Base-by-base conservation (phyloP, 2,329 filamentous ascomycete species). In the Aspergillus fructus region DNA sequence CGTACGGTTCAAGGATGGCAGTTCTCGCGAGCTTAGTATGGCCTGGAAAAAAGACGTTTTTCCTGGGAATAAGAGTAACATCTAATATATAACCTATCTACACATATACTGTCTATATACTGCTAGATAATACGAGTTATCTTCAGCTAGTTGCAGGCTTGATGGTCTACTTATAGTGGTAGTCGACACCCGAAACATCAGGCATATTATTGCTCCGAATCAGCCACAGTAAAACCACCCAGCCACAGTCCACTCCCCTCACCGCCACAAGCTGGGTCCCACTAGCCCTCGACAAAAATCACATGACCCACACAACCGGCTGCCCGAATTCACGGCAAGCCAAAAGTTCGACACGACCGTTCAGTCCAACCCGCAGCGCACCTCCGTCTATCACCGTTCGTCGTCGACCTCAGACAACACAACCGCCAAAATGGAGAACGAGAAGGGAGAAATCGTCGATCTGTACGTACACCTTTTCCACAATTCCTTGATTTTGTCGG, bases 361-460 rank as follows among this genome's bases (percentile, higher is more conserved):
- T 55, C 53, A 53, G 49, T 60, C 66, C 65, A 69, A 68, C 68
- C 69, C 66, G 67, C 67, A 64, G 60, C 66, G 62, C 55, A 65
- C 58, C 58, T 64, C 58, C 62, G 57, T 58, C 49, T 46, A 49
- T 55, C 46, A 53, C 50, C 50, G 43, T 58, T 50, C 69, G 68
- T 72, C 70, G 70, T 69, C 69, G 68, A 74, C 73, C 64, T 63
- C 59, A 64, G 63, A 64, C 68, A 67, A 66, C 73, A 65, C 73
- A 74, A 71, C 72, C 74, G 74, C 71, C 77, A 93, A 86, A 83
- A 99, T 97, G 94, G 94, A 99, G 88, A 99, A 99, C 92, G 94
- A 97, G 86, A 92, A 92, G 84, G 93, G 93, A 85, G 92, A 97
- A 83, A 93, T 97, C 84, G 94, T 97, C 81, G 93, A 97, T 85